Evolutionary conservation across 345 rosid genomes (phyloP).

Genomic region (Eucalyptus pauciflora): DNA sequence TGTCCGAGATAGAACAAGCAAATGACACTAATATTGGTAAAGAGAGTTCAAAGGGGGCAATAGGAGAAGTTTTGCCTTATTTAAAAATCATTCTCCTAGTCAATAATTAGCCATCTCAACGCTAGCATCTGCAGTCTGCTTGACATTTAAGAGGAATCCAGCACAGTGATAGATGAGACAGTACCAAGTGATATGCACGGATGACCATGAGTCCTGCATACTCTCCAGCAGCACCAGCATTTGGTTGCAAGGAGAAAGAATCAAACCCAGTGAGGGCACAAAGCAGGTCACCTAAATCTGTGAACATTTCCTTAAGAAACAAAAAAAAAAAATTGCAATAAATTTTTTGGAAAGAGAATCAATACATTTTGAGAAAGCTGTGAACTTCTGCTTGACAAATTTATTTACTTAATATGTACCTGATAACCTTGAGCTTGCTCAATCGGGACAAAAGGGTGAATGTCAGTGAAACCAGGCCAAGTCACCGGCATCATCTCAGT

Average conservation of each 20-base stretch:
- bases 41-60: neutral
- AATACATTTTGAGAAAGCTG: neutral
- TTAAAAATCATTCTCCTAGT: neutral
- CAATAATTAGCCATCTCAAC: neutral
- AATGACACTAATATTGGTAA: neutral
- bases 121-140: neutral
- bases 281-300: slow-evolving; percentile 65
- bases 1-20: neutral
- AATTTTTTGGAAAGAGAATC: neutral
- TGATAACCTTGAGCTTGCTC: slow-evolving; percentile 89
- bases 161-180: neutral
- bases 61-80: neutral
- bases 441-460: slow-evolving; percentile 85
- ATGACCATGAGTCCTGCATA: slow-evolving; percentile 99
- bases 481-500: slow-evolving; percentile 98
- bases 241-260: slow-evolving; percentile 99
- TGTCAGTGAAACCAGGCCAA: slow-evolving; percentile 78
- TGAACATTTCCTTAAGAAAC: slow-evolving; percentile 81
- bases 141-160: neutral
- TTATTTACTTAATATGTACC: slow-evolving; percentile 15
- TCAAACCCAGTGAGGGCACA: slow-evolving; percentile 94
- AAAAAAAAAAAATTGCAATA: slow-evolving; percentile 1
- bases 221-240: slow-evolving; percentile 99
- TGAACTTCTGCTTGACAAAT: neutral
- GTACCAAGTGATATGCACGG: slow-evolving; percentile 91